phyloP scores from a whole-genome alignment of 2,329 filamentous ascomycete genomes.

The Anisogramma anomala region DNA sequence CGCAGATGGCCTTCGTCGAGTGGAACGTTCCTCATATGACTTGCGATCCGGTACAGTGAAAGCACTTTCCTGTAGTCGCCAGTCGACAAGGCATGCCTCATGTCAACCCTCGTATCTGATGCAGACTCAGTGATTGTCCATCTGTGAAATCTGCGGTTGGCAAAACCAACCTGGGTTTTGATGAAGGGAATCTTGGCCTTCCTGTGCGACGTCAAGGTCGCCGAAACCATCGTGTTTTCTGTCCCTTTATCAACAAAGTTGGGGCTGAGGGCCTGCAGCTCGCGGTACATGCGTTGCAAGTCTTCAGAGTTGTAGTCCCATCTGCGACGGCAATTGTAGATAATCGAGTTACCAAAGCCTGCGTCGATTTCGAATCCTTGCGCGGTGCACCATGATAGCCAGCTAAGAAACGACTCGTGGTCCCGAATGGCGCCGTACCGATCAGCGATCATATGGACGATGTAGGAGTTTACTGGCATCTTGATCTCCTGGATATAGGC shows the following conservation, averaged over 20 bases:
- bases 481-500: constrained; percentile 25
- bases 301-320: constrained; percentile 29
- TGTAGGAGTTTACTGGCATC: constrained; percentile 25
- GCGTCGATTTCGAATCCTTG: constrained; percentile 27
- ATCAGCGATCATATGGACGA: constrained; percentile 32
- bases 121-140: not conserved
- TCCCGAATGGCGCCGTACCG: constrained; percentile 31
- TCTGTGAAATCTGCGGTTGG: constrained; percentile 5
- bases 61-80: constrained; percentile 5
- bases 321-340: constrained; percentile 25
- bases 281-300: constrained; percentile 24
- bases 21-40: constrained; percentile 23
- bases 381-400: constrained; percentile 29
- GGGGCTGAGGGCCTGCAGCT: constrained; percentile 24
- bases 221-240: constrained; percentile 16
- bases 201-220: constrained; percentile 1
- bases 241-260: constrained; percentile 27
- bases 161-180: constrained; percentile 3
- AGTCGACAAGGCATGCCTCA: constrained; percentile 8
- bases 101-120: constrained; percentile 8
- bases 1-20: constrained; percentile 32
- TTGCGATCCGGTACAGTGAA: constrained; percentile 27
- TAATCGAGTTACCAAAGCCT: constrained; percentile 28
- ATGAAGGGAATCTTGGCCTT: constrained; percentile 3
- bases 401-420: constrained; percentile 26